Base-by-base conservation (phyloP, 176 grass and related monocot species). In the Chrysopogon serrulatus region DNA sequence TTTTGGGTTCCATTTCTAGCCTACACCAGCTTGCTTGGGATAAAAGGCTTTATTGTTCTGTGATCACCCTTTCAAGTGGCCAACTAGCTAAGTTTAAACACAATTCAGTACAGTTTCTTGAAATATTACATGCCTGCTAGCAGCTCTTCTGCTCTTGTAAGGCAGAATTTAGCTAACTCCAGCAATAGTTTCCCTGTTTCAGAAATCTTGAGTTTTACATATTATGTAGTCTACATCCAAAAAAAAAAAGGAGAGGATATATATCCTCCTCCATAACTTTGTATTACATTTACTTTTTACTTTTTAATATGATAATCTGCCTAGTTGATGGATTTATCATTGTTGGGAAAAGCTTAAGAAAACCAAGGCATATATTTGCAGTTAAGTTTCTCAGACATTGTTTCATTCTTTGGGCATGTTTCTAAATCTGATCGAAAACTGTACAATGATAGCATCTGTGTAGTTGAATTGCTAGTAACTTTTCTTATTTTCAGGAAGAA, bases 401-500 rank as follows among this genome's bases (percentile, higher is more conserved):
- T 15, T 65, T 51, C 26, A 36, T 64, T 71, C 34, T 40, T 37
- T 23, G 5, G 8, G 65, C 15, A 64, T 59, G 47, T 59, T 59
- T 68, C 9, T 34, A 15, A 43, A 57, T 59, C 28, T 4, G 32
- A 53, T 40, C 2, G 26, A 24, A 16, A 27, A 26, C 27, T 53
- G 13, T 42, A 59, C 54, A 56, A 12, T 26, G 54, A 12, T 59
- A 76, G 6, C 35, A 67, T 80, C 10, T 59, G 15, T 24, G 61
- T 85, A 65, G 68, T 65, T 36, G 63, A 12, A 45, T 28, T 80
- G 21, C 39, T 17, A 13, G 13, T 51, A 9, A 61, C 70, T 88
- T 62, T 75, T 67, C 71, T 6, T 18, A 76, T 37, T 82, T 86
- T 44, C 86, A 99, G 97, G 97, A 99, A 86, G 93, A 94, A 15